Conservation (phyloP, 441 rosid genomes). For the Populus trichocarpa region DNA sequence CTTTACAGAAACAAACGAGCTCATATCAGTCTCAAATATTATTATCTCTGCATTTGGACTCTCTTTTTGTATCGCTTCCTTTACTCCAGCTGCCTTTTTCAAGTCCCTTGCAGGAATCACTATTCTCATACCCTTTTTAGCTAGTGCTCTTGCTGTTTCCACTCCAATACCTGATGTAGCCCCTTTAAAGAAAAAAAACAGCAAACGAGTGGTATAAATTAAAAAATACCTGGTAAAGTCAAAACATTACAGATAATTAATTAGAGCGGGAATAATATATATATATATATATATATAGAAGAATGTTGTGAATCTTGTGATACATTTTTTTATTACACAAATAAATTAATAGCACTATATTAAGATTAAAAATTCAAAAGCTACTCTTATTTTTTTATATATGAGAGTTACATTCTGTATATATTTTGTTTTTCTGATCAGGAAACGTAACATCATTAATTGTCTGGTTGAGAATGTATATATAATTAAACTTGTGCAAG, state of each 20-base stretch:
- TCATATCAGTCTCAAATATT: slow-evolving; percentile 70
- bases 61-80: slow-evolving; percentile 53
- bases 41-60: slow-evolving; percentile 52
- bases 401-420: too few species aligned
- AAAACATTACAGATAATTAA: background rate
- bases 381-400: too few species aligned
- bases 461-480: too few species aligned
- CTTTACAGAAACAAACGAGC: slow-evolving; percentile 69
- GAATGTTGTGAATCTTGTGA: too few species aligned
- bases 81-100: slow-evolving; percentile 60
- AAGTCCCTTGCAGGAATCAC: slow-evolving; percentile 83
- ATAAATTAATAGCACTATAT: too few species aligned
- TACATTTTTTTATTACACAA: too few species aligned
- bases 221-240: background rate
- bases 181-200: slow-evolving; percentile 33
- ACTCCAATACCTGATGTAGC: slow-evolving; percentile 93
- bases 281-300: too few species aligned
- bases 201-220: too few species aligned
- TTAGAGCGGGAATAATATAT: background rate
- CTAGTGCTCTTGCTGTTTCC: slow-evolving; percentile 79
- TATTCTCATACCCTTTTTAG: slow-evolving; percentile 71
- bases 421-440: too few species aligned
- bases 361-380: too few species aligned
- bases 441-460: too few species aligned
- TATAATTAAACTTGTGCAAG: background rate